A percentile compares a stretch with the other conserved stretches of the same genome.
Conservation (phyloP, 2,329 filamentous ascomycete genomes). For the Venturia oleaginea region DNA sequence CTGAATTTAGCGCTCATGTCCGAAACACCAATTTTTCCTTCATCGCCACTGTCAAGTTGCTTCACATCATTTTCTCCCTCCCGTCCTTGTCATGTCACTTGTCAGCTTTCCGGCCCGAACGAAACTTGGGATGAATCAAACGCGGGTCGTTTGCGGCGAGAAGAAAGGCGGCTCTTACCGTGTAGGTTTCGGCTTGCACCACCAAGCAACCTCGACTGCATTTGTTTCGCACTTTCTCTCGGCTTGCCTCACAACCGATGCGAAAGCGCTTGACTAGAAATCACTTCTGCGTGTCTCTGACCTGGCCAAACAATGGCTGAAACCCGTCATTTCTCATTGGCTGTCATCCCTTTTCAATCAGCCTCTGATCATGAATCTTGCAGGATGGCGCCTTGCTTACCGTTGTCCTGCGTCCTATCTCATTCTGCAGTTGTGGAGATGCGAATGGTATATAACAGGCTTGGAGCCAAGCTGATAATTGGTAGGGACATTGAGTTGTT, state of each 20-base stretch:
- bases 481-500: too few relatives aligned
- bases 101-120: not conserved
- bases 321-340: not conserved
- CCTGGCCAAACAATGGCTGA: conserved; percentile 2
- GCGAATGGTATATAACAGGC: not conserved
- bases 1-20: too few relatives aligned
- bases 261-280: not conserved
- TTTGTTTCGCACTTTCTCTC: conserved; percentile 1
- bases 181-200: not conserved
- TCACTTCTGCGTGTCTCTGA: not conserved
- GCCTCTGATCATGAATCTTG: not conserved
- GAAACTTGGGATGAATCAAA: not conserved
- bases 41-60: not conserved
- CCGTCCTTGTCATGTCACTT: not conserved
- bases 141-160: not conserved
- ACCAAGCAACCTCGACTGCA: not conserved
- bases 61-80: not conserved
- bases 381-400: not conserved
- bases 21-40: not conserved
- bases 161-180: not conserved
- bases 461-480: conserved; percentile 7
- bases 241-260: conserved; percentile 2
- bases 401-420: not conserved
- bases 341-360: not conserved
- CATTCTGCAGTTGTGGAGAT: not conserved